Conservation (phyloP, 2,329 filamentous ascomycete species). For the Colletotrichum brevisporum region DNA sequence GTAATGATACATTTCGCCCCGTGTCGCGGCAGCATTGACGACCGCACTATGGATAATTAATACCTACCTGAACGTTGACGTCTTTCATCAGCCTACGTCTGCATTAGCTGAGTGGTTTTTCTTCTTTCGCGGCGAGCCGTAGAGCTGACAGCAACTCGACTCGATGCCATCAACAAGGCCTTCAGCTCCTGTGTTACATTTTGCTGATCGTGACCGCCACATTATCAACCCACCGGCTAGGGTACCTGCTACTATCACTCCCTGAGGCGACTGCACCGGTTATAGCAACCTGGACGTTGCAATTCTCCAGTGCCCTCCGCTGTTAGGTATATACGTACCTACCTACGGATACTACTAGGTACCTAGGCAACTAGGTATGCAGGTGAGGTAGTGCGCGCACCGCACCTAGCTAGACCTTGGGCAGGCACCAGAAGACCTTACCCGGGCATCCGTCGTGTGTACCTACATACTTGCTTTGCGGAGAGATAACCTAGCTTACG, state of each 20-base stretch:
- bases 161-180: not conserved
- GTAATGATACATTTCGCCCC: not conserved
- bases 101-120: not conserved
- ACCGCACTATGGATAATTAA: no score
- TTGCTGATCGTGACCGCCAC: slow-evolving; percentile 1
- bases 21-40: not conserved
- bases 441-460: no score
- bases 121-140: not conserved
- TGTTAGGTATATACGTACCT: no score
- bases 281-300: slow-evolving; percentile 9
- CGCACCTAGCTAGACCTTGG: no score
- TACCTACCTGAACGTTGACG: not conserved
- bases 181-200: not conserved
- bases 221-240: not conserved
- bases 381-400: slow-evolving; percentile 8
- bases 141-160: not conserved
- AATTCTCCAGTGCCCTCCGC: no score
- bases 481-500: no score
- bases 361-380: no score
- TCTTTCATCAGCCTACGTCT: slow-evolving; percentile 10
- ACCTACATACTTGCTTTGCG: no score
- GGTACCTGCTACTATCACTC: no score
- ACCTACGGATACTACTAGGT: no score
- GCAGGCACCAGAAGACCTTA: no score
- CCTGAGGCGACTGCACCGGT: not conserved